These are phyloP conservation scores for Alternaria ethzedia DNA, from an alignment of 2,329 filamentous ascomycete genomes.

Conservation along the genomic window DNA sequence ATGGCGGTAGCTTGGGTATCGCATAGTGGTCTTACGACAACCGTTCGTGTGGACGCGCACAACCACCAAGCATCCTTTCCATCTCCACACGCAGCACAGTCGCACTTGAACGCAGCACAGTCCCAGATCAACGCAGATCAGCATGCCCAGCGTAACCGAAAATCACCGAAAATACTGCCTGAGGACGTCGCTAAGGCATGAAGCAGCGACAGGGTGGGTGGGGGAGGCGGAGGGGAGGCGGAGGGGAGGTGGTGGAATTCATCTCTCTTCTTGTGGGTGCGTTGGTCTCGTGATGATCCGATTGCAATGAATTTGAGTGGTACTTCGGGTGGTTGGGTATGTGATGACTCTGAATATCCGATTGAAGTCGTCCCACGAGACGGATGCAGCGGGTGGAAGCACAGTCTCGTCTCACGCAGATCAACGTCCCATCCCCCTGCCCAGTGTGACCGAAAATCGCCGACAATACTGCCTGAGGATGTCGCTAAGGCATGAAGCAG, in stretches of 20 bases:
- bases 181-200: conserved; percentile 11
- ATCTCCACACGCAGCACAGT: neutral
- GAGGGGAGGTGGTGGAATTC: too few species aligned
- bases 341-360: too few species aligned
- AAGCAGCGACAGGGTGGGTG: neutral
- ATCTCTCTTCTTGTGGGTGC: too few species aligned
- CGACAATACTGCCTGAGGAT: conserved; percentile 5
- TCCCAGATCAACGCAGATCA: neutral
- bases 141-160: neutral
- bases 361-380: too few species aligned
- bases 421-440: neutral
- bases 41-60: neutral
- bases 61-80: neutral
- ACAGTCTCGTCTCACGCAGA: too few species aligned
- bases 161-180: conserved; percentile 11
- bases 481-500: conserved; percentile 16
- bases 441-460: neutral
- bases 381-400: too few species aligned
- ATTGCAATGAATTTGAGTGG: too few species aligned
- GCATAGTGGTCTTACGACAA: neutral
- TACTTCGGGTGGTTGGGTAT: too few species aligned
- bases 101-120: neutral
- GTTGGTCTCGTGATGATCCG: too few species aligned
- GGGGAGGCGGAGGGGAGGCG: too few species aligned
- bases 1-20: neutral